phyloP scores from a whole-genome alignment of 305 asterid genomes.

The Fraxinus nigra region DNA sequence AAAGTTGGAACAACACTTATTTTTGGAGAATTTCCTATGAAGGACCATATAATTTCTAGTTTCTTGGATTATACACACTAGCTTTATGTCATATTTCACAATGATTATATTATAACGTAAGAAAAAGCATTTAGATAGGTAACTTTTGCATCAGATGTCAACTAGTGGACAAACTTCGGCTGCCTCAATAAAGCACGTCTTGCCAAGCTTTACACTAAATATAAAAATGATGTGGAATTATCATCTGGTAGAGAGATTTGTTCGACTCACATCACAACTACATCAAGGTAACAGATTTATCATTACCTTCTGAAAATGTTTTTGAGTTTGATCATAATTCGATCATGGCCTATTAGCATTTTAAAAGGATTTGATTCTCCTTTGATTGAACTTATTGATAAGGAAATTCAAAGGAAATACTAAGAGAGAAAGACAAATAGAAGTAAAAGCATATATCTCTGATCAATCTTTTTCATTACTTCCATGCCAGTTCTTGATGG shows the following conservation, averaged over 20 bases:
- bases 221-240: constrained; percentile 10
- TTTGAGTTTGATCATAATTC: neutral
- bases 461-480: constrained; percentile 28
- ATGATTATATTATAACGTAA: neutral
- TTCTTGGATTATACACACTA: constrained; percentile 26
- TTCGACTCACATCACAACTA: neutral
- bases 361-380: neutral
- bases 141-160: constrained; percentile 12
- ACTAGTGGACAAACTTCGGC: constrained; percentile 24
- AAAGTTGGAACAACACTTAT: neutral
- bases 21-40: constrained; percentile 20
- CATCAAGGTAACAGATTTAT: neutral
- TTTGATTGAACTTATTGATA: neutral
- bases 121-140: neutral
- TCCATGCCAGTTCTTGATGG: constrained; percentile 75
- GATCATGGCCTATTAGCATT: neutral
- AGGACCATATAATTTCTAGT: constrained; percentile 33
- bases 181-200: constrained; percentile 23
- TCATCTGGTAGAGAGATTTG: neutral
- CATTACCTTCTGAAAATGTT: neutral
- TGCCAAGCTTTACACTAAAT: neutral
- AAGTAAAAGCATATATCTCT: neutral
- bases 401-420: neutral
- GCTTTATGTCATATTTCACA: constrained; percentile 17
- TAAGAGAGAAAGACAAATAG: neutral